Percentiles rank a stretch among this genome's conserved stretches.
Evolutionary conservation across 345 rosid species (phyloP).

Genomic region (Stellera chamaejasme): DNA sequence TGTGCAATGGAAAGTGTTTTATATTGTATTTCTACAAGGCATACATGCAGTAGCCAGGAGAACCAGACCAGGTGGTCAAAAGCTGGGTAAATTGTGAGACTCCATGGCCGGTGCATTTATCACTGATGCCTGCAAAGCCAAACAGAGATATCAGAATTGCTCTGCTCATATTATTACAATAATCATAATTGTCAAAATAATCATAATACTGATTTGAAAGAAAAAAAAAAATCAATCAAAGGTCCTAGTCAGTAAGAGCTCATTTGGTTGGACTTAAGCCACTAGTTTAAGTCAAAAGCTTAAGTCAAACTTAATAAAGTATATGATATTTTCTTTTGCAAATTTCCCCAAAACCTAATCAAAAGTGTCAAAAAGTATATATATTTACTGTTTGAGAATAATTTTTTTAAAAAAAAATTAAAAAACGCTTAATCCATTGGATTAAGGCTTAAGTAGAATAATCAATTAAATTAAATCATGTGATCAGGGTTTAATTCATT

Average conservation of each 20-base stretch:
- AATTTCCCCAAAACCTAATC: no score
- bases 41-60: slow-evolving; percentile 88
- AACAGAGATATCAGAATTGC: neutral
- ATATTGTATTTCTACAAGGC: slow-evolving; percentile 12
- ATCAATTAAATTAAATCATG: no score
- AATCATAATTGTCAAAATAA: neutral
- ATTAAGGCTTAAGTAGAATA: no score
- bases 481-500: no score
- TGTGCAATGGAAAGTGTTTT: neutral
- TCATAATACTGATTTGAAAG: neutral
- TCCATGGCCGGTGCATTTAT: slow-evolving; percentile 57
- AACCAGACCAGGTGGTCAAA: slow-evolving; percentile 64
- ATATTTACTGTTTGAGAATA: no score
- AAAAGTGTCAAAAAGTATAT: no score
- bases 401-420: no score
- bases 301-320: no score
- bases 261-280: neutral
- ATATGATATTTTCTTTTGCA: no score
- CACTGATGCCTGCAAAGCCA: slow-evolving; percentile 54
- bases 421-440: no score
- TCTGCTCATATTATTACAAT: neutral
- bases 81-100: slow-evolving; percentile 49
- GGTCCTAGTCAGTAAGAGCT: neutral
- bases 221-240: neutral
- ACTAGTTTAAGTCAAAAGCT: no score